Percentiles rank a stretch among this genome's conserved stretches.
phyloP scores from a whole-genome alignment of 805 yeast species.

The Lipomyces lipofer region DNA sequence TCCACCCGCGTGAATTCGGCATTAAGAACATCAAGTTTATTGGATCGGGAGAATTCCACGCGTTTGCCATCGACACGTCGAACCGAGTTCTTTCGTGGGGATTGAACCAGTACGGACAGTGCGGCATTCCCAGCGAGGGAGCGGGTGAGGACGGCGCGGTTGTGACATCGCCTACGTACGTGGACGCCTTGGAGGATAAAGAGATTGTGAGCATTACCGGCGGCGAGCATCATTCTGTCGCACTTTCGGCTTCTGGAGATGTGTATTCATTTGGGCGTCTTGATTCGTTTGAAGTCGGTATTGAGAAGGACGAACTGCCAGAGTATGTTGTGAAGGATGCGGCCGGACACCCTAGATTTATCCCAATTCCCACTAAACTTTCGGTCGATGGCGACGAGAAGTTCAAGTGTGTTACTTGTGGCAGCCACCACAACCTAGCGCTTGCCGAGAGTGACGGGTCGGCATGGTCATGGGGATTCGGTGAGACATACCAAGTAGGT shows the following conservation, averaged over 20 bases:
- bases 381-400: constrained; percentile 37
- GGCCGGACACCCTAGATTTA: constrained; percentile 72
- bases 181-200: constrained; percentile 61
- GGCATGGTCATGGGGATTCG: constrained; percentile 96
- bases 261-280: constrained; percentile 85
- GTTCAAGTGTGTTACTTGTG: constrained; percentile 60
- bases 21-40: constrained; percentile 73
- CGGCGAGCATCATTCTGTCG: constrained; percentile 92
- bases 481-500: constrained; percentile 95
- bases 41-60: constrained; percentile 93
- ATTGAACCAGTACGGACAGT: constrained; percentile 93
- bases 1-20: constrained; percentile 83
- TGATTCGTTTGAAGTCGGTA: constrained; percentile 92
- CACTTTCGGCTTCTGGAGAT: constrained; percentile 69
- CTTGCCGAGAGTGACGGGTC: constrained; percentile 73
- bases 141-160: constrained; percentile 75
- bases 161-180: constrained; percentile 72
- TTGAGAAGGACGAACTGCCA: constrained; percentile 66
- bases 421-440: constrained; percentile 92
- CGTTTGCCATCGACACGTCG: constrained; percentile 80
- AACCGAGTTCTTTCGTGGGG: constrained; percentile 89
- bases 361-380: constrained; percentile 80
- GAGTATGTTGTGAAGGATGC: constrained; percentile 71
- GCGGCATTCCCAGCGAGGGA: constrained; percentile 71
- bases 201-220: constrained; percentile 68